Evolutionary conservation across 345 rosid genomes (phyloP).

Genomic region (Murraya koenigii): DNA sequence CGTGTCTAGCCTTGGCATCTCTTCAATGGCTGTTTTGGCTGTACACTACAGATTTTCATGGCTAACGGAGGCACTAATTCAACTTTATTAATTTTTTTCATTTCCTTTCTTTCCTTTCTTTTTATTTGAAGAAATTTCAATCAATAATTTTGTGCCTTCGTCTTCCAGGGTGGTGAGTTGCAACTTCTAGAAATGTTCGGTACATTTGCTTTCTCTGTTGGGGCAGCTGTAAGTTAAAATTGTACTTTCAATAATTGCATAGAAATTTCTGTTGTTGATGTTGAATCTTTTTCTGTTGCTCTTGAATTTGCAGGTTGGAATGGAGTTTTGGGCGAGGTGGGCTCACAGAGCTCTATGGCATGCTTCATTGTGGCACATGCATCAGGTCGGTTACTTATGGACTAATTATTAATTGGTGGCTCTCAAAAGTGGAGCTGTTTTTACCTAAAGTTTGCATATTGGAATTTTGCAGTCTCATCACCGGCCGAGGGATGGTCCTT

Average conservation of each 20-base stretch:
- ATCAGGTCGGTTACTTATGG: slow-evolving; percentile 36
- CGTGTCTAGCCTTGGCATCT: slow-evolving; percentile 55
- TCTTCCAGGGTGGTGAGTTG: slow-evolving; percentile 43
- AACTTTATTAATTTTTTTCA: neutral
- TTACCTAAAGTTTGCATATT: neutral
- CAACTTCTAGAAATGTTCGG: slow-evolving; percentile 50
- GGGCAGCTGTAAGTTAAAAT: slow-evolving; percentile 52
- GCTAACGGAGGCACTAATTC: slow-evolving; percentile 52
- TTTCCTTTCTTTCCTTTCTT: neutral
- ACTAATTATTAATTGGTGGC: too few species aligned
- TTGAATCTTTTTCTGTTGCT: neutral
- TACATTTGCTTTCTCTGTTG: slow-evolving; percentile 54
- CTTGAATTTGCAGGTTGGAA: slow-evolving; percentile 46
- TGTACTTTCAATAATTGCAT: neutral
- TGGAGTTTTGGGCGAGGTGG: slow-evolving; percentile 86
- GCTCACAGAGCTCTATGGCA: slow-evolving; percentile 72
- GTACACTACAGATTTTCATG: slow-evolving; percentile 62
- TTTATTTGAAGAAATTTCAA: too few species aligned
- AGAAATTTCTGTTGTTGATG: too few species aligned
- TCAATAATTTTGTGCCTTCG: neutral
- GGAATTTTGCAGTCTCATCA: slow-evolving; percentile 57
- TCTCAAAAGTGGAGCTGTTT: neutral
- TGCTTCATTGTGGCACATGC: slow-evolving; percentile 72
- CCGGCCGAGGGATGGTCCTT: slow-evolving; percentile 53
- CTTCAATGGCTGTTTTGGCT: slow-evolving; percentile 53